Evolutionary conservation across 2,329 filamentous ascomycete genomes (phyloP).

Genomic region (Aureobasidium sp.): DNA sequence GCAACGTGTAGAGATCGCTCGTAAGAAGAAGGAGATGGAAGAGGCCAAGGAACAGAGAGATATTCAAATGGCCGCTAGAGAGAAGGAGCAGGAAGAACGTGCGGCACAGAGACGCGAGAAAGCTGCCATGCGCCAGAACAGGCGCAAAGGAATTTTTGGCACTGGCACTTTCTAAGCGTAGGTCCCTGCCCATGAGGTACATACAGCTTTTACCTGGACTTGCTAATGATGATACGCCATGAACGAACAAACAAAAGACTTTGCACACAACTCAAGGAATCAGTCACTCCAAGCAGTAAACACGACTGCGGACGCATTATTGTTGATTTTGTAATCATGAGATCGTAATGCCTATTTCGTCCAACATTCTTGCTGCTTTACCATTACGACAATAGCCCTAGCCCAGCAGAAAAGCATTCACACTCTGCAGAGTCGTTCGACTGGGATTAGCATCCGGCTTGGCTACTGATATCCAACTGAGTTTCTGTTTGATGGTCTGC

Average conservation of each 20-base stretch:
- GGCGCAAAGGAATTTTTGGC: conserved; percentile 22
- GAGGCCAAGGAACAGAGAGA: conserved; percentile 29
- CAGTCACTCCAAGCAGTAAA: neutral
- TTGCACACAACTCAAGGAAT: neutral
- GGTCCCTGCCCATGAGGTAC: neutral
- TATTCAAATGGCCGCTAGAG: conserved; percentile 27
- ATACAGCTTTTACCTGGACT: neutral
- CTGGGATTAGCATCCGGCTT: conserved; percentile 78
- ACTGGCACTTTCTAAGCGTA: conserved; percentile 19
- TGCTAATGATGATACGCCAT: neutral
- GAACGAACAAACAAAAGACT: neutral
- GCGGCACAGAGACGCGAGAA: conserved; percentile 27
- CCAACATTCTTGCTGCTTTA: neutral
- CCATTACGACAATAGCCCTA: neutral
- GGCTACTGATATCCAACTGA: conserved; percentile 76
- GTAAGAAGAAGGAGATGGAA: conserved; percentile 30
- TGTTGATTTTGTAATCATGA: neutral
- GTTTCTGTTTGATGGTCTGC: conserved; percentile 63
- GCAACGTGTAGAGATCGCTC: conserved; percentile 28
- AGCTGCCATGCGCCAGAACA: conserved; percentile 19
- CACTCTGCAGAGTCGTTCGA: conserved; percentile 76
- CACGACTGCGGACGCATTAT: neutral
- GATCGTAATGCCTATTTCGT: neutral
- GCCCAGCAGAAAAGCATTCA: conserved; percentile 77
- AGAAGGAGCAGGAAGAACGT: conserved; percentile 25